Conservation (phyloP, 2,329 filamentous ascomycete genomes). For the Parafenestella ontariensis region DNA sequence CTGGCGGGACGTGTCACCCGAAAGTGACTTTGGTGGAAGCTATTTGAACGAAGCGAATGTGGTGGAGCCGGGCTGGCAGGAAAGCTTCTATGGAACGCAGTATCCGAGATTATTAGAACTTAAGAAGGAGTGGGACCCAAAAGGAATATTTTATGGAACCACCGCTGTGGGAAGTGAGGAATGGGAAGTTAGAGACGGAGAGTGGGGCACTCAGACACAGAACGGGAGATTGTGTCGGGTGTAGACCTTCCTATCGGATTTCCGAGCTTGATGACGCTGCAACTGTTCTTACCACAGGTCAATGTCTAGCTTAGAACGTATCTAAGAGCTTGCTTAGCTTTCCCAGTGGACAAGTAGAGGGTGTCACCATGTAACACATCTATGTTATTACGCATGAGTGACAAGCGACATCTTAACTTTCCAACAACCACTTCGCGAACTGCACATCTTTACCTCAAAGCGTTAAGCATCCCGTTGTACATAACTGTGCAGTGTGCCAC, state of each 20-base stretch:
- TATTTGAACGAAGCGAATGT: constrained; percentile 40
- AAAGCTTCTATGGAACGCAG: constrained; percentile 30
- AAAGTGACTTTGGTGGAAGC: constrained; percentile 21
- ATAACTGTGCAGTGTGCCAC: no score
- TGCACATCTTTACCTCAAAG: not conserved
- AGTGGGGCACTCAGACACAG: constrained; percentile 13
- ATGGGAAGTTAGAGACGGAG: constrained; percentile 26
- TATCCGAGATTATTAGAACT: constrained; percentile 32
- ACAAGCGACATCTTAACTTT: not conserved
- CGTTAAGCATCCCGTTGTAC: not conserved
- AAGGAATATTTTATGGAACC: constrained; percentile 35
- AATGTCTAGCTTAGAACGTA: not conserved
- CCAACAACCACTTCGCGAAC: not conserved
- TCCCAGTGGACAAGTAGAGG: no score
- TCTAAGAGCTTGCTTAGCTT: no score
- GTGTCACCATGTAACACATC: no score
- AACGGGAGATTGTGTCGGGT: constrained; percentile 18
- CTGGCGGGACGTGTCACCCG: constrained; percentile 20
- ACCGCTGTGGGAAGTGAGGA: constrained; percentile 38
- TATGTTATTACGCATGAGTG: no score
- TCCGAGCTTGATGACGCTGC: no score
- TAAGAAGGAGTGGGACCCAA: constrained; percentile 42
- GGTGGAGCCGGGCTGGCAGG: constrained; percentile 27
- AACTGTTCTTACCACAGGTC: no score
- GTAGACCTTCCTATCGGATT: not conserved